Conservation (phyloP, 306 rosid genomes). For the Dalbergia cochinchinensis region DNA sequence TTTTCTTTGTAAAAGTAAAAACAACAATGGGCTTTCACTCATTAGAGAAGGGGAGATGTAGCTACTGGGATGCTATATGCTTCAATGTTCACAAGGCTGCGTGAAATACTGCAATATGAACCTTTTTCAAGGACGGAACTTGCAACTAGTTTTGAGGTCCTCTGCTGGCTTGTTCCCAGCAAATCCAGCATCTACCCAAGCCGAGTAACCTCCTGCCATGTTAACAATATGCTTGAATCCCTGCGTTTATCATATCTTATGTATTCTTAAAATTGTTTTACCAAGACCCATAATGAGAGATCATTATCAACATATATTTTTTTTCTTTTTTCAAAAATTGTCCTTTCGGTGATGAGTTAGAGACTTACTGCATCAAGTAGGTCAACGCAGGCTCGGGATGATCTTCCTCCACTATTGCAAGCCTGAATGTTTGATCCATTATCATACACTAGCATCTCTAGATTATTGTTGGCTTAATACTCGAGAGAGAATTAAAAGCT, state of each 20-base stretch:
- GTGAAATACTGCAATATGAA: too few relatives aligned
- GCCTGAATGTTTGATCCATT: slow-evolving; percentile 46
- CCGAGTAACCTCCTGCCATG: slow-evolving; percentile 79
- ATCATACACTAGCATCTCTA: not conserved
- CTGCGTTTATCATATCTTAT: slow-evolving; percentile 44
- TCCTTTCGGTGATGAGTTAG: not conserved
- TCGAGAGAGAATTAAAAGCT: too few relatives aligned
- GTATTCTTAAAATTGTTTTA: not conserved
- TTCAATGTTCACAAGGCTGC: not conserved
- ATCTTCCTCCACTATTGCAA: slow-evolving; percentile 53
- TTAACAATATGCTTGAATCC: slow-evolving; percentile 63
- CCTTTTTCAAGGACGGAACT: slow-evolving; percentile 12
- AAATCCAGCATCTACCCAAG: slow-evolving; percentile 80
- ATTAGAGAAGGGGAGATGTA: not conserved
- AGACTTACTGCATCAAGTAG: slow-evolving; percentile 44
- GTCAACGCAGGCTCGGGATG: slow-evolving; percentile 34
- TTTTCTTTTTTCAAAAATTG: too few relatives aligned
- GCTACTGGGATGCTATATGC: too few relatives aligned
- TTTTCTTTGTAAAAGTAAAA: not conserved
- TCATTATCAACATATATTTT: not conserved
- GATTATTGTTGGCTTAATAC: not conserved
- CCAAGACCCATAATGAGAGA: not conserved
- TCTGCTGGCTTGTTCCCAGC: slow-evolving; percentile 59
- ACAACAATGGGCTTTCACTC: not conserved
- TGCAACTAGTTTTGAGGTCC: slow-evolving; percentile 49